phyloP scores from a whole-genome alignment of 208 protist species.

The Zelonia costaricensis region DNA sequence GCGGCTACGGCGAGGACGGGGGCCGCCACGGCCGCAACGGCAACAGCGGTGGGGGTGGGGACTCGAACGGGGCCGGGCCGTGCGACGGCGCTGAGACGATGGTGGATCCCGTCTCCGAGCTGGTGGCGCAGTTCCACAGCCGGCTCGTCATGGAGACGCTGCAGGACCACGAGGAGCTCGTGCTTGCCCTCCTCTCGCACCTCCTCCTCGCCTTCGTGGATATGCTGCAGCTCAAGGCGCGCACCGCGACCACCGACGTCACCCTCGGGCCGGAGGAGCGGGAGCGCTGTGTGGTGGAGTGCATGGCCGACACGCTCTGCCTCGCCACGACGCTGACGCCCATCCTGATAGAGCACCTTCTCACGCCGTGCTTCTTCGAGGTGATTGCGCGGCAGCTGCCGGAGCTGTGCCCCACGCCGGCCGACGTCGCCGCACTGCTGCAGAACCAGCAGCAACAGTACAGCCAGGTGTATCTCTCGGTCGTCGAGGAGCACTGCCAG shows the following conservation, averaged over 20 bases:
- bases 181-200: conserved; percentile 69
- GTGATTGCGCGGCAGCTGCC: conserved; percentile 45
- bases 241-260: conserved; percentile 40
- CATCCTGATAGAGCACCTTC: conserved; percentile 69
- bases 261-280: conserved; percentile 31
- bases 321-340: conserved; percentile 63
- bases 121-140: conserved; percentile 59
- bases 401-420: conserved; percentile 23
- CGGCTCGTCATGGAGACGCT: conserved; percentile 69
- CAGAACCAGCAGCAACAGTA: conserved; percentile 44
- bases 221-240: conserved; percentile 65
- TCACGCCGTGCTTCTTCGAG: conserved; percentile 72
- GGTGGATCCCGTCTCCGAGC: conserved; percentile 55
- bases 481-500: conserved; percentile 83
- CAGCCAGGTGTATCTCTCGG: conserved; percentile 47
- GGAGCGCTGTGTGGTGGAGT: conserved; percentile 68
- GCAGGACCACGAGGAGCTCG: conserved; percentile 67
- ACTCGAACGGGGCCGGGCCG: background rate
- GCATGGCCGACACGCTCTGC: conserved; percentile 81
- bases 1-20: background rate
- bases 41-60: conserved; percentile 6
- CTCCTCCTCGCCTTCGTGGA: conserved; percentile 77
- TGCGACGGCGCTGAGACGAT: conserved; percentile 2
- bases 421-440: conserved; percentile 14
- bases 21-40: background rate